phyloP scores from a whole-genome alignment of 257 asterid genomes.

The Petunia axillaris region DNA sequence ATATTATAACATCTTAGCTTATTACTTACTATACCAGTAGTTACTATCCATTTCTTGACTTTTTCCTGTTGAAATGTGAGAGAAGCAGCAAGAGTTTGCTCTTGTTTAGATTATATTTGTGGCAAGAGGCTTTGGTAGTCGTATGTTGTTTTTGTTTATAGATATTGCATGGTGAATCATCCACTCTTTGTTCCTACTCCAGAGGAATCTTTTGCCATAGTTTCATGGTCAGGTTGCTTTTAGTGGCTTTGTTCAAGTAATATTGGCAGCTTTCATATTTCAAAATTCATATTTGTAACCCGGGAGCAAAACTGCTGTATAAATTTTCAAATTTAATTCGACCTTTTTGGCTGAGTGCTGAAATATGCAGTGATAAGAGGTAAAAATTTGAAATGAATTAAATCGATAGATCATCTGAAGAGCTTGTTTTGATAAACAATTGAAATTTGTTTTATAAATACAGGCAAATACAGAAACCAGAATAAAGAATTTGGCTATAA shows the following conservation, averaged over 20 bases:
- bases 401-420: background rate
- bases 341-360: background rate
- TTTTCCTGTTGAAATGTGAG: constrained; percentile 15
- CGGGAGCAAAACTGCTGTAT: background rate
- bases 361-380: background rate
- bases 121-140: background rate
- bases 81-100: background rate
- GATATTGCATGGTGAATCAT: background rate
- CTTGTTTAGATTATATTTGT: constrained; percentile 8
- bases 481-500: background rate
- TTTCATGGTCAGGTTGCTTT: background rate
- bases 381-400: background rate
- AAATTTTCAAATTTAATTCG: background rate
- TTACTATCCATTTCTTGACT: background rate
- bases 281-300: background rate
- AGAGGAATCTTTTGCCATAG: background rate
- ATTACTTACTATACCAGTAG: background rate
- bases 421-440: background rate
- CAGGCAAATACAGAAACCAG: background rate
- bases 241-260: background rate
- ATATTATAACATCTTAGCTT: constrained; percentile 23
- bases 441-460: background rate
- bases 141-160: background rate
- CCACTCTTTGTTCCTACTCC: background rate
- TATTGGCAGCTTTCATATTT: background rate